These are phyloP conservation scores for Nitzschia putrida DNA, from an alignment of 108 stramenopile species.

Conservation along the genomic window DNA sequence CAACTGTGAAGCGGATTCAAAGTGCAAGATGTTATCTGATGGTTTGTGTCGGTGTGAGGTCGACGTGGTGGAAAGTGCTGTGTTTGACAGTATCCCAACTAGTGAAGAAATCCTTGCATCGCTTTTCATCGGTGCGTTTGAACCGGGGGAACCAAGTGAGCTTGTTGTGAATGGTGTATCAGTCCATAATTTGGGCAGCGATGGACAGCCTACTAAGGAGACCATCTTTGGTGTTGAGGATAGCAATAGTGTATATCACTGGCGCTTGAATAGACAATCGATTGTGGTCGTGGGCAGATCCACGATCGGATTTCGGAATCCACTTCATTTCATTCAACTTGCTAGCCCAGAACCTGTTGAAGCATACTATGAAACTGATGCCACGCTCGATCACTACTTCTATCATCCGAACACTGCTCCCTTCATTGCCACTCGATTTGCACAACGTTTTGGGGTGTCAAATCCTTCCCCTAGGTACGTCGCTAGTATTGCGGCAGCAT, in stretches of 20 bases:
- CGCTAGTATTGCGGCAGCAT: not conserved
- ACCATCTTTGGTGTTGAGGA: not conserved
- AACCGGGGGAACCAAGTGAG: not conserved
- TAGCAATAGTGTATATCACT: not conserved
- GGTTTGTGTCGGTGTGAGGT: conserved; percentile 28
- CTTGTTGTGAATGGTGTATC: not conserved
- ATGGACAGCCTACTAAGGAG: no score
- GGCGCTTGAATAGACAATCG: not conserved
- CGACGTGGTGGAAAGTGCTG: conserved; percentile 4
- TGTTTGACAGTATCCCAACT: conserved; percentile 1
- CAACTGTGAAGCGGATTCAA: not conserved
- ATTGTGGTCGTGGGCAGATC: not conserved
- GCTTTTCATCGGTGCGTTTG: not conserved
- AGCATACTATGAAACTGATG: not conserved
- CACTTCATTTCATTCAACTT: not conserved
- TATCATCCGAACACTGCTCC: not conserved
- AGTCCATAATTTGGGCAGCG: not conserved
- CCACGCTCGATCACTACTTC: not conserved
- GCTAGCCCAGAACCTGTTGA: not conserved
- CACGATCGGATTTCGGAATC: not conserved
- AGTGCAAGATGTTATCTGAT: conserved; percentile 11
- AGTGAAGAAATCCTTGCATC: not conserved
- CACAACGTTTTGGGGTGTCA: not conserved
- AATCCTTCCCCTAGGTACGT: not conserved
- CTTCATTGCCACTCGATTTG: not conserved